These are phyloP conservation scores for Suillus tomentosus DNA, from an alignment of 768 basidiomycete species.

Conservation along the genomic window DNA sequence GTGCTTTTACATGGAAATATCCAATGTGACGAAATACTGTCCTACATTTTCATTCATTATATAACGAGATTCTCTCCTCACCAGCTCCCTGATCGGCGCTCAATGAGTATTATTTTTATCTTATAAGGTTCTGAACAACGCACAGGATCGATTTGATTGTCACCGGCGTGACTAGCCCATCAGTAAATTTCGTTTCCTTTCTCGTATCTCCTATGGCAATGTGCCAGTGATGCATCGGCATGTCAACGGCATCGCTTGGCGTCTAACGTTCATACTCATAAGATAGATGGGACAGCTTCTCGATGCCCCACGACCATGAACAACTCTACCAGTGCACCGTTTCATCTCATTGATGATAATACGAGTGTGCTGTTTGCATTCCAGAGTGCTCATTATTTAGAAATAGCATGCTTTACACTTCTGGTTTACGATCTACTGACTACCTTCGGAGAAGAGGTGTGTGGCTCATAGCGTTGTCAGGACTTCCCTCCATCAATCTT, in stretches of 20 bases:
- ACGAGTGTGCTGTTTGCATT: neutral
- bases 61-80: neutral
- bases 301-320: neutral
- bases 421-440: constrained; percentile 13
- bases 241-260: constrained; percentile 2
- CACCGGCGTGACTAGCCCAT: neutral
- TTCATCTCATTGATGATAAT: neutral
- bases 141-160: neutral
- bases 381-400: constrained; percentile 13
- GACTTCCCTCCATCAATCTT: neutral
- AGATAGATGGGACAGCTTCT: neutral
- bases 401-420: constrained; percentile 14
- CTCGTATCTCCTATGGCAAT: neutral
- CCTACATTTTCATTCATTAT: no score
- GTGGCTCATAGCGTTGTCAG: neutral
- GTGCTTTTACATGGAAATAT: neutral
- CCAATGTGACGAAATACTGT: no score
- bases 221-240: neutral
- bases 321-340: neutral
- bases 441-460: constrained; percentile 16
- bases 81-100: neutral
- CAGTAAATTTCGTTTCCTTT: neutral
- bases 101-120: neutral
- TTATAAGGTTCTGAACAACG: neutral
- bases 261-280: neutral